These are phyloP conservation scores for Russula abietina DNA, from an alignment of 768 basidiomycete species.

Conservation along the genomic window DNA sequence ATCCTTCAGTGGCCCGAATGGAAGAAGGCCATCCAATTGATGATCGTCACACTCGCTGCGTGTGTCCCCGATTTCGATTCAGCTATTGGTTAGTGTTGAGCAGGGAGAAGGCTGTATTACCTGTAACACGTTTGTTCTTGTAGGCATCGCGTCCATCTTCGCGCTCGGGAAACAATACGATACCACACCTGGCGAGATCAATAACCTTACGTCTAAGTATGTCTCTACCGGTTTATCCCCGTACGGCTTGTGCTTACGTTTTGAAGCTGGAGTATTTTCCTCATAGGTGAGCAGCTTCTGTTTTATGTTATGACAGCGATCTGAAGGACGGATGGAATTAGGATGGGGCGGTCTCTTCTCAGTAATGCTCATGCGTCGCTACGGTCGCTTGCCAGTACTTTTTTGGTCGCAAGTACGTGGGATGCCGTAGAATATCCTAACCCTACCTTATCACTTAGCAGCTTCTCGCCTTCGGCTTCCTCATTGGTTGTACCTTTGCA, in stretches of 20 bases:
- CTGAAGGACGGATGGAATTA: slow-evolving; percentile 22
- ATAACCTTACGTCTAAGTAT: slow-evolving; percentile 52
- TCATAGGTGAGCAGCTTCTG: slow-evolving; percentile 38
- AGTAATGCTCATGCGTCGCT: slow-evolving; percentile 57
- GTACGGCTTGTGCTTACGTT: slow-evolving; percentile 25
- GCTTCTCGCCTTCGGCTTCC: slow-evolving; percentile 52
- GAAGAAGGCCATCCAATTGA: slow-evolving; percentile 49
- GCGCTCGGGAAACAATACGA: slow-evolving; percentile 49
- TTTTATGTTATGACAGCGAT: slow-evolving; percentile 13
- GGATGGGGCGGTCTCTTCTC: slow-evolving; percentile 58
- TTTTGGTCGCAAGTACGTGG: slow-evolving; percentile 62
- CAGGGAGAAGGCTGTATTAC: neutral
- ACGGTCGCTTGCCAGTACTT: slow-evolving; percentile 58
- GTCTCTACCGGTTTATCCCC: neutral
- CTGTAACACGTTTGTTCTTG: neutral
- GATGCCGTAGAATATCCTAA: neutral
- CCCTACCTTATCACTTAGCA: slow-evolving; percentile 24
- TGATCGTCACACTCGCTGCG: slow-evolving; percentile 58
- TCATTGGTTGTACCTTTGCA: slow-evolving; percentile 54
- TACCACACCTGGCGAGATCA: slow-evolving; percentile 52
- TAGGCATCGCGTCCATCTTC: slow-evolving; percentile 59
- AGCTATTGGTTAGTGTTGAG: slow-evolving; percentile 44
- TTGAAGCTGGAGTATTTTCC: slow-evolving; percentile 58
- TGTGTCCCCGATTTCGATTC: slow-evolving; percentile 66
- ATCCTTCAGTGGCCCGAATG: slow-evolving; percentile 44